Evolutionary conservation across 108 stramenopile species (phyloP).

Genomic region (Nannochloropsis salina): DNA sequence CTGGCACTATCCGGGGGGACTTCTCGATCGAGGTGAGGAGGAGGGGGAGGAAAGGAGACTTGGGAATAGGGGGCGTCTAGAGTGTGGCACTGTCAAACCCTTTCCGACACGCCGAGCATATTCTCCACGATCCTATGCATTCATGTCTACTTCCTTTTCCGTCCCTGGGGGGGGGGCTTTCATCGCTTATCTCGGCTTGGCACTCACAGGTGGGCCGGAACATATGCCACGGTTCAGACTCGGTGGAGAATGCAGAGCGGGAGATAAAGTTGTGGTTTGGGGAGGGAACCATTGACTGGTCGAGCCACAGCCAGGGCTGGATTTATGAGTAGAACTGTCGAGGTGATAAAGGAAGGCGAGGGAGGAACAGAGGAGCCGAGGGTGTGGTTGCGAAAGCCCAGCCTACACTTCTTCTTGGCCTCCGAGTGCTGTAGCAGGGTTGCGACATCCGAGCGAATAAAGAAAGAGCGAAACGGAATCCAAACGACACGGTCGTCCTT

Average conservation of each 20-base stretch:
- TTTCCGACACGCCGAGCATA: not conserved
- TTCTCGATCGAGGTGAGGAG: constrained; percentile 78
- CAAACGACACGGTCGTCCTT: too few species aligned
- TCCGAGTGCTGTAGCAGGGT: too few species aligned
- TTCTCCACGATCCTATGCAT: not conserved
- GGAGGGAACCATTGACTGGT: constrained; percentile 59
- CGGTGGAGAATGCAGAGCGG: constrained; percentile 83
- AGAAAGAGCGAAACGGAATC: too few species aligned
- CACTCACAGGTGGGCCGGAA: constrained; percentile 57
- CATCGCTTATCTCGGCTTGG: too few species aligned
- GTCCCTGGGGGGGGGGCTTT: too few species aligned
- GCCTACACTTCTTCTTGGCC: too few species aligned
- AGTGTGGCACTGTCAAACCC: not conserved
- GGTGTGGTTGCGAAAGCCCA: not conserved
- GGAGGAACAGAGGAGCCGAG: not conserved
- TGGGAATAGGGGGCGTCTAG: not conserved
- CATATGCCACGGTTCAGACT: constrained; percentile 83
- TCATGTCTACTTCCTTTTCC: not conserved
- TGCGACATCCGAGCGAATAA: too few species aligned
- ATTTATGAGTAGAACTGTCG: constrained; percentile 38
- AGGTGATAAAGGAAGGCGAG: not conserved
- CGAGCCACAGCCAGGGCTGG: constrained; percentile 45
- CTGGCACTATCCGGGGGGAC: constrained; percentile 97
- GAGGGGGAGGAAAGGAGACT: constrained; percentile 39
- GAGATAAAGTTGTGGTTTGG: constrained; percentile 97